These are phyloP conservation scores for Babesia caballi DNA, from an alignment of 169 alveolate species.

Conservation along the genomic window DNA sequence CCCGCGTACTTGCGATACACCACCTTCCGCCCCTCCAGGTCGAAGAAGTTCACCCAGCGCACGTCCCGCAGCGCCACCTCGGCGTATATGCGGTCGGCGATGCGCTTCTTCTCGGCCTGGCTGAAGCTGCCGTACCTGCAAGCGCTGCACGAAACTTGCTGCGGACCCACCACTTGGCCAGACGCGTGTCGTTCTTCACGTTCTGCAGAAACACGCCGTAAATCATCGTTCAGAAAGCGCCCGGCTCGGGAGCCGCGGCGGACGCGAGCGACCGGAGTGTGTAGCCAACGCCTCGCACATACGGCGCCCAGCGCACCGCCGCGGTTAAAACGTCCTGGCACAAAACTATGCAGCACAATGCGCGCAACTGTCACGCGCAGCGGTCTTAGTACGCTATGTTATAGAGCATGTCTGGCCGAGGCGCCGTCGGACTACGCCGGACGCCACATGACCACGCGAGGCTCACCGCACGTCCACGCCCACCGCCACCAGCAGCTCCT, in stretches of 20 bases:
- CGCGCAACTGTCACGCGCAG: too few species aligned
- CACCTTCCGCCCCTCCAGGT: slow-evolving; percentile 56
- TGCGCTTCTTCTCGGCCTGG: slow-evolving; percentile 24
- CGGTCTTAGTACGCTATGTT: too few species aligned
- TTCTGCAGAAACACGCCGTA: slow-evolving; percentile 62
- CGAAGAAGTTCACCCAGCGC: slow-evolving; percentile 58
- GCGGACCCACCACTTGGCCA: slow-evolving; percentile 49
- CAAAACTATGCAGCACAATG: too few species aligned
- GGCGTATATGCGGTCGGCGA: slow-evolving; percentile 41
- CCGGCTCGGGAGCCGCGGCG: not conserved
- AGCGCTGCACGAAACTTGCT: not conserved
- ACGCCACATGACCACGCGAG: not conserved
- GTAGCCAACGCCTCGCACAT: too few species aligned
- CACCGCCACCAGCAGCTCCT: slow-evolving; percentile 34
- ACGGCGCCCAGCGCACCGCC: too few species aligned
- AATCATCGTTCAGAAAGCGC: slow-evolving; percentile 35
- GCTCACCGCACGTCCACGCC: slow-evolving; percentile 48
- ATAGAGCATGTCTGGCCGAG: too few species aligned
- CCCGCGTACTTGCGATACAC: slow-evolving; percentile 59
- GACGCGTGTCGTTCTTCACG: slow-evolving; percentile 46
- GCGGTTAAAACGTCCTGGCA: too few species aligned
- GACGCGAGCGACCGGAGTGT: not conserved
- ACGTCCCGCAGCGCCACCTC: slow-evolving; percentile 32
- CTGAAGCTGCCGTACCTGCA: slow-evolving; percentile 39
- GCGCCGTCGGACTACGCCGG: too few species aligned